Conservation (phyloP, 495 filamentous ascomycete genomes). For the Talaromyces nanjingensis region DNA sequence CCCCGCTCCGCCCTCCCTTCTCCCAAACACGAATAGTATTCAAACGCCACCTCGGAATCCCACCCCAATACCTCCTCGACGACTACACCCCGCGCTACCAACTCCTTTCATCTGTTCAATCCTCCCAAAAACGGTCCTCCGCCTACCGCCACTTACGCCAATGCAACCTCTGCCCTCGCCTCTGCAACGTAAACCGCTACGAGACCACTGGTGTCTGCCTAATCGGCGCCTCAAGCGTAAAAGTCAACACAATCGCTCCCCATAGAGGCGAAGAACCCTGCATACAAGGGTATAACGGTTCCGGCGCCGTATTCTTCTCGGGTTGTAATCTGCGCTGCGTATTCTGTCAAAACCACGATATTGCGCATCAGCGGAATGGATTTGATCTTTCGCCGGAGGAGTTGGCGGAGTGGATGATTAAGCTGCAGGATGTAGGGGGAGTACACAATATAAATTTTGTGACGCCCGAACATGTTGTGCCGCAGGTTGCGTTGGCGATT, state of each 20-base stretch:
- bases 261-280: conserved; percentile 55
- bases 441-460: conserved; percentile 79
- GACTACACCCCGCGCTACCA: conserved; percentile 64
- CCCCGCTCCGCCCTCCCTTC: too few relatives aligned
- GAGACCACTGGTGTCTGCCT: conserved; percentile 66
- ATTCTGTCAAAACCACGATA: conserved; percentile 80
- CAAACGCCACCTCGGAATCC: conserved; percentile 52
- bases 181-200: conserved; percentile 67
- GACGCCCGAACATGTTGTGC: conserved; percentile 72
- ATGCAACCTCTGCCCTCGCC: conserved; percentile 70
- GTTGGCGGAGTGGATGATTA: conserved; percentile 69
- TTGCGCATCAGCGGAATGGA: conserved; percentile 65
- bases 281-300: conserved; percentile 68
- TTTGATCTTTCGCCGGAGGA: conserved; percentile 70
- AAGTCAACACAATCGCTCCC: conserved; percentile 72
- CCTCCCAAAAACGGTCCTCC: conserved; percentile 54
- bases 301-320: conserved; percentile 68
- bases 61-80: conserved; percentile 69
- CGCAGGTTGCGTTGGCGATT: conserved; percentile 66
- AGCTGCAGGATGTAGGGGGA: conserved; percentile 58
- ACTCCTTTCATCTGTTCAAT: conserved; percentile 49
- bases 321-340: conserved; percentile 71
- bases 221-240: conserved; percentile 61
- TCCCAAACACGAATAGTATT: background rate
- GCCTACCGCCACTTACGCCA: conserved; percentile 63